A percentile compares a stretch with the other conserved stretches of the same genome.
These are phyloP conservation scores for Sporobolomyces phaffii DNA, from an alignment of 768 basidiomycete species.

Conservation along the genomic window DNA sequence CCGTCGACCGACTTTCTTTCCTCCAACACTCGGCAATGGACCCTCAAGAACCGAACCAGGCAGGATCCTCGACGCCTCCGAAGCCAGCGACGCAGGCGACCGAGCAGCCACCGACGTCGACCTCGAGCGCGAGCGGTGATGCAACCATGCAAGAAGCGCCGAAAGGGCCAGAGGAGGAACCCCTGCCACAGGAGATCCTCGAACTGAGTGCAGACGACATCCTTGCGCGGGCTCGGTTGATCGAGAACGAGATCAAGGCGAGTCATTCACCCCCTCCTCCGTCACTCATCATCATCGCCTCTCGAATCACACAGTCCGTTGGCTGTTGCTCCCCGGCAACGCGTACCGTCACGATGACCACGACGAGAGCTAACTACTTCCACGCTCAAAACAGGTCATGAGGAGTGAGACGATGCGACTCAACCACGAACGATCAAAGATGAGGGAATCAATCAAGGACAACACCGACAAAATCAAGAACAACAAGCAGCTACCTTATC, in stretches of 20 bases:
- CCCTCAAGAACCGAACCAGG: slow-evolving; percentile 9
- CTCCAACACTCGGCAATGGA: slow-evolving; percentile 11
- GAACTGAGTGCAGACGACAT: slow-evolving; percentile 77
- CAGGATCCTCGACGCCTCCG: slow-evolving; percentile 1
- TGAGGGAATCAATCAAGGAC: slow-evolving; percentile 98
- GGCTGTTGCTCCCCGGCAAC: no score
- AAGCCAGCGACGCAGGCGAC: neutral
- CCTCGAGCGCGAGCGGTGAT: neutral
- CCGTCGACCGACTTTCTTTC: no score
- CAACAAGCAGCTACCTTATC: slow-evolving; percentile 96
- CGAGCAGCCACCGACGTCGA: neutral
- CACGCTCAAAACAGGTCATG: slow-evolving; percentile 65
- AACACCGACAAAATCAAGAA: slow-evolving; percentile 98
- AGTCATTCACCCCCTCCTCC: slow-evolving; percentile 23
- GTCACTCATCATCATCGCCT: neutral
- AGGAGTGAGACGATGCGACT: slow-evolving; percentile 85
- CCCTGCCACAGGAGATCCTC: slow-evolving; percentile 77
- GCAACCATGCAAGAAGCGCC: slow-evolving; percentile 21
- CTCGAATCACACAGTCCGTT: neutral
- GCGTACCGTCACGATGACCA: no score
- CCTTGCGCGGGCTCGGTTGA: slow-evolving; percentile 76
- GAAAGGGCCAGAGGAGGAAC: slow-evolving; percentile 59
- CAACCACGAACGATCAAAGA: slow-evolving; percentile 86
- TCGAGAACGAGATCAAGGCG: slow-evolving; percentile 96
- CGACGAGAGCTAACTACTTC: neutral